These are phyloP conservation scores for Lentinula boryana DNA, from an alignment of 768 basidiomycete species.

Conservation along the genomic window DNA sequence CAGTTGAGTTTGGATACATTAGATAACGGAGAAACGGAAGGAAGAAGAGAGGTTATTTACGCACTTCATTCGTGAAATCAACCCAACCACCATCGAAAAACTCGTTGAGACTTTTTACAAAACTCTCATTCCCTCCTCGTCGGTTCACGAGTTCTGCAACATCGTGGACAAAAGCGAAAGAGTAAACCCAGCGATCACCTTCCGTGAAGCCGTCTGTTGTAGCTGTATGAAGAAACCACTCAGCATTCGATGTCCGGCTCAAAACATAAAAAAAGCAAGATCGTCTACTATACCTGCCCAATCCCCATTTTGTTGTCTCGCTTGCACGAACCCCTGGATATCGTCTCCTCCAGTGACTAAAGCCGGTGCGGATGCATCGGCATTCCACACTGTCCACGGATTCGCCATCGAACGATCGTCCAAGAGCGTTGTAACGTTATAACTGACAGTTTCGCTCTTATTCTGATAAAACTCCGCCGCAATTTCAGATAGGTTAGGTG, in stretches of 20 bases:
- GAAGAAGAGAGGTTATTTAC: slow-evolving; percentile 7
- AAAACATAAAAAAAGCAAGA: not conserved
- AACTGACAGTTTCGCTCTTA: not conserved
- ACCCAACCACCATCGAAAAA: slow-evolving; percentile 63
- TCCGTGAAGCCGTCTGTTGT: slow-evolving; percentile 75
- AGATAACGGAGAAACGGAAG: not conserved
- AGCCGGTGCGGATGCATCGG: not conserved
- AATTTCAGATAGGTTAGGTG: not conserved
- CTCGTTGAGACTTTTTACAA: slow-evolving; percentile 61
- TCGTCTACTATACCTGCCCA: slow-evolving; percentile 51
- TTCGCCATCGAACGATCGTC: slow-evolving; percentile 46
- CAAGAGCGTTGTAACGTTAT: slow-evolving; percentile 31
- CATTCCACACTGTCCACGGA: slow-evolving; percentile 65
- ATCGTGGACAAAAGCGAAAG: slow-evolving; percentile 73
- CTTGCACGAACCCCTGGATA: slow-evolving; percentile 78
- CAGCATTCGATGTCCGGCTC: not conserved
- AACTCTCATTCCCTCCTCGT: slow-evolving; percentile 60
- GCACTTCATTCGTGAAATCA: slow-evolving; percentile 75
- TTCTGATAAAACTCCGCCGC: not conserved
- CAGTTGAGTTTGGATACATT: not conserved
- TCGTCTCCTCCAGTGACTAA: slow-evolving; percentile 8
- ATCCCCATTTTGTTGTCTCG: slow-evolving; percentile 55
- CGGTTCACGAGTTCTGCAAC: slow-evolving; percentile 52
- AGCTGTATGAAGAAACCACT: not conserved
- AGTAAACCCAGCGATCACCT: slow-evolving; percentile 74